phyloP scores from a whole-genome alignment of 768 basidiomycete species.

The Tylopilus sp. region DNA sequence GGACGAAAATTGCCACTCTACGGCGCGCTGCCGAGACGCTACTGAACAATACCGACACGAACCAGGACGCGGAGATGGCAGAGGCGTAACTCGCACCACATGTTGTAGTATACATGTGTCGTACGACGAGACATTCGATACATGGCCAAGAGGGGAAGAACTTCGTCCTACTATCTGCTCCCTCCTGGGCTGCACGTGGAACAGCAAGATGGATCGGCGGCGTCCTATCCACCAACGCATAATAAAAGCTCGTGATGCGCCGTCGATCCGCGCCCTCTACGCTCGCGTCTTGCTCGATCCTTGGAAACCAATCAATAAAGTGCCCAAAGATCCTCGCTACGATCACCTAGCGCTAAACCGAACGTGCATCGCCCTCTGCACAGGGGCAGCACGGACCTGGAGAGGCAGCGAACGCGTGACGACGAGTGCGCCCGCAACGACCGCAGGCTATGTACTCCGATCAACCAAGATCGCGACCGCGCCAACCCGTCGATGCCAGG shows the following conservation, averaged over 20 bases:
- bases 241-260: constrained; percentile 36
- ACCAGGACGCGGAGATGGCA: constrained; percentile 55
- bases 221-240: constrained; percentile 30
- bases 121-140: not conserved
- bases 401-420: constrained; percentile 39
- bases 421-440: constrained; percentile 40
- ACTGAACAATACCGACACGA: constrained; percentile 39
- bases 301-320: not conserved
- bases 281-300: constrained; percentile 24
- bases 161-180: not conserved
- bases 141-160: not conserved
- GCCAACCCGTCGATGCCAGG: not conserved
- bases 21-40: constrained; percentile 58
- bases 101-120: constrained; percentile 3
- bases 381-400: constrained; percentile 38
- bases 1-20: constrained; percentile 67
- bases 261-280: constrained; percentile 18
- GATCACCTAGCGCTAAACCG: constrained; percentile 41
- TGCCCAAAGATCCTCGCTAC: too few relatives aligned
- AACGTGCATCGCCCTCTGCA: constrained; percentile 32
- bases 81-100: constrained; percentile 26
- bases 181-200: constrained; percentile 9
- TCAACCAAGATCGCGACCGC: too few relatives aligned
- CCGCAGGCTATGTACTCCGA: constrained; percentile 34
- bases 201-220: constrained; percentile 33